phyloP scores from a whole-genome alignment of 2,329 filamentous ascomycete genomes.

The Cordyceps militaris region DNA sequence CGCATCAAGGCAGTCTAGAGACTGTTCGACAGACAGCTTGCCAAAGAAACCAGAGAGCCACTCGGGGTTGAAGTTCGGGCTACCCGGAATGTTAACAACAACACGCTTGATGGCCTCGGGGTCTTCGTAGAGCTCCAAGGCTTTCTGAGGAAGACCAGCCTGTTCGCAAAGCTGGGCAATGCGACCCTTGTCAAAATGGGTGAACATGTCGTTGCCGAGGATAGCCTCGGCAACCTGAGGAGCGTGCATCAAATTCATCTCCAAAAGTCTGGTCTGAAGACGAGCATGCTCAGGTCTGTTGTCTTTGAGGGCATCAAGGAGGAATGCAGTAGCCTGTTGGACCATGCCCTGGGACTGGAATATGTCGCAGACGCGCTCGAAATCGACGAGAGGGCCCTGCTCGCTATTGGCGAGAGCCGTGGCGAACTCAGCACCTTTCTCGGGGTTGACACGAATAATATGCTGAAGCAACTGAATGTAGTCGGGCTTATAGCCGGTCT shows the following conservation, averaged over 20 bases:
- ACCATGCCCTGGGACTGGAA: constrained; percentile 98
- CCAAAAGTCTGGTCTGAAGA: constrained; percentile 86
- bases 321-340: constrained; percentile 95
- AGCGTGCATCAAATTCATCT: constrained; percentile 97
- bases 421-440: constrained; percentile 93
- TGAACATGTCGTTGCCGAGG: constrained; percentile 96
- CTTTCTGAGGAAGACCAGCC: constrained; percentile 77
- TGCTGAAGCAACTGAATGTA: constrained; percentile 89
- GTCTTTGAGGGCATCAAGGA: constrained; percentile 89
- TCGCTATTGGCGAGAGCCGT: constrained; percentile 87
- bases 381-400: constrained; percentile 77
- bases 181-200: constrained; percentile 85
- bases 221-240: constrained; percentile 98
- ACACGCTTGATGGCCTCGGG: constrained; percentile 84
- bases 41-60: constrained; percentile 93
- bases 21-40: constrained; percentile 90
- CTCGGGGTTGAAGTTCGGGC: constrained; percentile 77
- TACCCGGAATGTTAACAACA: constrained; percentile 71
- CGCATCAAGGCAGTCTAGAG: constrained; percentile 84
- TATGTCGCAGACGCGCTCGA: constrained; percentile 92
- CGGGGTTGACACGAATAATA: constrained; percentile 82
- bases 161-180: constrained; percentile 91
- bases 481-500: constrained; percentile 87
- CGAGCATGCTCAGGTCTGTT: constrained; percentile 91
- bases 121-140: constrained; percentile 92